phyloP scores from a whole-genome alignment of 2,329 filamentous ascomycete species.

The Hymenoscyphus linearis region DNA sequence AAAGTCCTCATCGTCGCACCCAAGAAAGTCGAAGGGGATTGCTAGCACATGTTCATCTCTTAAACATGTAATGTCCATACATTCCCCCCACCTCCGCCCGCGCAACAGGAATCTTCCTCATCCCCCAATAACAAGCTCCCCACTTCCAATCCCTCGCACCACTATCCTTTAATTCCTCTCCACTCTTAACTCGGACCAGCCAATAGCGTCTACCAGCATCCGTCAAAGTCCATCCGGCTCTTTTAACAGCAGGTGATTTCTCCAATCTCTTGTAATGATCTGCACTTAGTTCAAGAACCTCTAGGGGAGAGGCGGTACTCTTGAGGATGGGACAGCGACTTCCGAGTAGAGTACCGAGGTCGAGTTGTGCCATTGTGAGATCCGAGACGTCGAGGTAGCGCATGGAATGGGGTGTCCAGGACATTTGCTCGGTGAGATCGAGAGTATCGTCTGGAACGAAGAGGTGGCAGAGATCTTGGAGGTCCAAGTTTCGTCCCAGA shows the following conservation, averaged over 20 bases:
- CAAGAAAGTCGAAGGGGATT: background rate
- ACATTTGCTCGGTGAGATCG: slow-evolving; percentile 32
- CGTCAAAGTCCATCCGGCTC: slow-evolving; percentile 10
- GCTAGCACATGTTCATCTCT: slow-evolving; percentile 27
- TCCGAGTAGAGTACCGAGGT: slow-evolving; percentile 49
- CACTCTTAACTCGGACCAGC: slow-evolving; percentile 31
- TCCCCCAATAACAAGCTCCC: slow-evolving; percentile 79
- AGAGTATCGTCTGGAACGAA: slow-evolving; percentile 25
- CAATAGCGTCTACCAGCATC: slow-evolving; percentile 44
- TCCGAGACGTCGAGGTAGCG: slow-evolving; percentile 75
- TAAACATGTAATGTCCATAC: slow-evolving; percentile 56
- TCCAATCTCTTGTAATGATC: slow-evolving; percentile 61
- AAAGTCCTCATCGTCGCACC: too few species aligned
- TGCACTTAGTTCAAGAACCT: slow-evolving; percentile 70
- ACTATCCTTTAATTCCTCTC: slow-evolving; percentile 40
- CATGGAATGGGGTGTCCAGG: slow-evolving; percentile 54
- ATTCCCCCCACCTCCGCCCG: slow-evolving; percentile 51
- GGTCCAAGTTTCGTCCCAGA: slow-evolving; percentile 61
- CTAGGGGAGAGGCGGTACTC: slow-evolving; percentile 58
- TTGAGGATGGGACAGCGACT: slow-evolving; percentile 52
- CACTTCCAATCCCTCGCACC: slow-evolving; percentile 70
- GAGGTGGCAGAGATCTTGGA: slow-evolving; percentile 48
- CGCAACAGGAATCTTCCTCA: slow-evolving; percentile 60
- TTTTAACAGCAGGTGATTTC: slow-evolving; percentile 36
- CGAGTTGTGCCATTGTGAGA: slow-evolving; percentile 55